phyloP scores from a whole-genome alignment of 257 asterid species.

The Jacaranda mimosifolia region DNA sequence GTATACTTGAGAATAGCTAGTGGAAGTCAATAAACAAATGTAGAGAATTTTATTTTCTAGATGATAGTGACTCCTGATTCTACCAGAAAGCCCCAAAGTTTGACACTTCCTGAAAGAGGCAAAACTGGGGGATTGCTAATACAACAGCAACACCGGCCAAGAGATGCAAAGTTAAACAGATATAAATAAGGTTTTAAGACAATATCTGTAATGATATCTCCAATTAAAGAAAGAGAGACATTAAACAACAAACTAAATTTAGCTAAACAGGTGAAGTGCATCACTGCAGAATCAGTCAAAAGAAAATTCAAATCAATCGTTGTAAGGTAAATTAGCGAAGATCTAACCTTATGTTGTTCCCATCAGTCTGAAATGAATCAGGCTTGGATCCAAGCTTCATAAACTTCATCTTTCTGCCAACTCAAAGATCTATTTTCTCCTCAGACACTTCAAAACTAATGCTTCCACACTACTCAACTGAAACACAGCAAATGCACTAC shows the following conservation, averaged over 20 bases:
- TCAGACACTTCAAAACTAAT: conserved; percentile 25
- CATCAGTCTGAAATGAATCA: conserved; percentile 85
- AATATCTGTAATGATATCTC: conserved; percentile 8
- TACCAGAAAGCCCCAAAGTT: not conserved
- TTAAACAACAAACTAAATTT: not conserved
- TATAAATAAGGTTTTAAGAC: not conserved
- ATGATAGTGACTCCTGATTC: conserved; percentile 30
- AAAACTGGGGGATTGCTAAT: conserved; percentile 13
- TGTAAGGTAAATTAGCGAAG: conserved; percentile 28
- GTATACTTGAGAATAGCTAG: not conserved
- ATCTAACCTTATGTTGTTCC: conserved; percentile 75
- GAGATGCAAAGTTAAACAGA: conserved; percentile 15
- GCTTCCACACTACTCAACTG: conserved; percentile 51
- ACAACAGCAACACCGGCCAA: conserved; percentile 13
- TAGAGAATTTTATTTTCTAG: conserved; percentile 2
- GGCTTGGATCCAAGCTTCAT: conserved; percentile 99
- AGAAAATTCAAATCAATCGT: conserved; percentile 15
- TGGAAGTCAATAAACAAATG: conserved; percentile 20
- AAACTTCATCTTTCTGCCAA: conserved; percentile 79
- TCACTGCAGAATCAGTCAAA: not conserved
- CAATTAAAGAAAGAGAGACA: conserved; percentile 26
- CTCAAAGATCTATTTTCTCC: conserved; percentile 52
- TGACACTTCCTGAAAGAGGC: not conserved
- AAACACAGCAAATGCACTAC: conserved; percentile 46
- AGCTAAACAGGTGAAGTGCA: not conserved